Conservation (phyloP, 306 rosid genomes). For the Inga laurina region DNA sequence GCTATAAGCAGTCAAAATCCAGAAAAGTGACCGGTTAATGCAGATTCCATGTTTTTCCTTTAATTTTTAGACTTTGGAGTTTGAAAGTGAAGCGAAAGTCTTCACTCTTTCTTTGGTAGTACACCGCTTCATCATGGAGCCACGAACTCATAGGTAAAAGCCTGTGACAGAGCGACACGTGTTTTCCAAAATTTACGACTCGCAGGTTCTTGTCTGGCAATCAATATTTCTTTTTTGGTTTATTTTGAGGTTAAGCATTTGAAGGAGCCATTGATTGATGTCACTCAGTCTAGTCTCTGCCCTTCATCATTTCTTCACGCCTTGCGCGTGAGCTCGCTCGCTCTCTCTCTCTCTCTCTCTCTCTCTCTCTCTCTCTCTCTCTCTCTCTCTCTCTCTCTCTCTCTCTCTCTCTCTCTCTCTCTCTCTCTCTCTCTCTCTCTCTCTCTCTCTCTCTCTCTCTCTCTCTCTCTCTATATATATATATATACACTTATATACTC, state of each 20-base stretch:
- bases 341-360: no score
- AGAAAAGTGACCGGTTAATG: background rate
- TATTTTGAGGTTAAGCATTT: no score
- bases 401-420: no score
- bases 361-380: no score
- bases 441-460: no score
- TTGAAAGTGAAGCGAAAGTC: background rate
- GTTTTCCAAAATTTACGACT: background rate
- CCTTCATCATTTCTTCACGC: background rate
- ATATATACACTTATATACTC: fast-evolving
- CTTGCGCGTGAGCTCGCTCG: background rate
- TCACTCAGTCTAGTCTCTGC: background rate
- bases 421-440: no score
- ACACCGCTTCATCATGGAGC: background rate
- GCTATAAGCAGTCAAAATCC: slow-evolving; percentile 34
- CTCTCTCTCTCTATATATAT: no score
- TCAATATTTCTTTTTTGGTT: no score
- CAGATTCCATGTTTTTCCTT: background rate
- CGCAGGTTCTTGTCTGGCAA: background rate
- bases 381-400: no score
- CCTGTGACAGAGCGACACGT: slow-evolving; percentile 8
- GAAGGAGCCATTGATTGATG: background rate
- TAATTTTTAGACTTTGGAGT: background rate
- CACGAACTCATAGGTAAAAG: background rate
- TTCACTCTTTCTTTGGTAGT: background rate